These are phyloP conservation scores for Leccinellum rugosiceps DNA, from an alignment of 768 basidiomycete genomes.

Conservation along the genomic window DNA sequence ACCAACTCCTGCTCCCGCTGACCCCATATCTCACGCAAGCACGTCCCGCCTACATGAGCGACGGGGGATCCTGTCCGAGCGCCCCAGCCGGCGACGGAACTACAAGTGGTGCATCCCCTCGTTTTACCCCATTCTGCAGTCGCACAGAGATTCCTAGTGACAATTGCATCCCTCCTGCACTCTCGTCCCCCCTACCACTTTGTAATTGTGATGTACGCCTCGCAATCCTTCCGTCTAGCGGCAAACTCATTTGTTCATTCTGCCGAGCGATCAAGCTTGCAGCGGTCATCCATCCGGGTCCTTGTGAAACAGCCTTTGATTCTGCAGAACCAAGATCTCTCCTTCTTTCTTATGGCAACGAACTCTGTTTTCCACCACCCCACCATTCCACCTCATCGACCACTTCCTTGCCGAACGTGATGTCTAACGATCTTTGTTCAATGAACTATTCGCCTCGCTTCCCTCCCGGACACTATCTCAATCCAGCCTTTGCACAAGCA, in stretches of 20 bases:
- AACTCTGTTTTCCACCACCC: not conserved
- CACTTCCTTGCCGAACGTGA: not conserved
- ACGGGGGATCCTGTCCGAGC: not conserved
- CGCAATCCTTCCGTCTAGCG: not conserved
- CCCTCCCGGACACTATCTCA: constrained; percentile 56
- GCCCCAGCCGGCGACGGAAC: not conserved
- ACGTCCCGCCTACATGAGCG: not conserved
- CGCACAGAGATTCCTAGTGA: not conserved
- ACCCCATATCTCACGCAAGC: not conserved
- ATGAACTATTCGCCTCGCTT: constrained; percentile 49
- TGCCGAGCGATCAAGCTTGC: not conserved
- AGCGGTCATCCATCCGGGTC: not conserved
- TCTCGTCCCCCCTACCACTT: not conserved
- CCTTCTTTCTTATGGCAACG: constrained; percentile 19
- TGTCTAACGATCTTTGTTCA: constrained; percentile 14
- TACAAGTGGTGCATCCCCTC: not conserved
- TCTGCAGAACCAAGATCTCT: constrained; percentile 16
- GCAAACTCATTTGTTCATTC: not conserved
- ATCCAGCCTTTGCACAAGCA: constrained; percentile 52
- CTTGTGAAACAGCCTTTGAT: not conserved
- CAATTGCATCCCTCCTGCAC: not conserved
- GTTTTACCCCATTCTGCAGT: not conserved
- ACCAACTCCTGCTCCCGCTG: not conserved
- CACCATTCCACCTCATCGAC: constrained; percentile 1
- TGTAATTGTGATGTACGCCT: not conserved